These are phyloP conservation scores for Termitomyces sp. DNA, from an alignment of 768 basidiomycete species.

Conservation along the genomic window DNA sequence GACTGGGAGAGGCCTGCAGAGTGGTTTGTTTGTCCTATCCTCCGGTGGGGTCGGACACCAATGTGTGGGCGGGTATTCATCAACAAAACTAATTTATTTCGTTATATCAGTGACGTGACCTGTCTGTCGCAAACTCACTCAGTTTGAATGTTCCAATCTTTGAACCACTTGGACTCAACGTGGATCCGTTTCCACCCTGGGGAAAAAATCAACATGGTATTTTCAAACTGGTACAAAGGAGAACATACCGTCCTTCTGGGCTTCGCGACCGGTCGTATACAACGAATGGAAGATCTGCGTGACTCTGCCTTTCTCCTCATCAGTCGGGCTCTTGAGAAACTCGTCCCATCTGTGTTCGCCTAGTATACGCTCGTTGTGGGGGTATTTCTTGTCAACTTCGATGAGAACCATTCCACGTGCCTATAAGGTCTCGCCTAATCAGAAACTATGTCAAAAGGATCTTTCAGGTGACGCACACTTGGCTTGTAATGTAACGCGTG, in stretches of 20 bases:
- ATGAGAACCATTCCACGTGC: conserved; percentile 43
- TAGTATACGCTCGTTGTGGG: conserved; percentile 29
- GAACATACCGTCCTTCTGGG: conserved; percentile 45
- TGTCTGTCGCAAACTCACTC: conserved; percentile 18
- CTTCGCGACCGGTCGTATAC: conserved; percentile 34
- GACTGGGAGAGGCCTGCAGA: conserved; percentile 39
- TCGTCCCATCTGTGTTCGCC: conserved; percentile 48
- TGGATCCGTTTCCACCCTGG: conserved; percentile 47
- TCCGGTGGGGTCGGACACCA: conserved; percentile 37
- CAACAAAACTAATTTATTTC: conserved; percentile 18
- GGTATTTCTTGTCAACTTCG: conserved; percentile 36
- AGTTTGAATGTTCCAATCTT: conserved; percentile 27
- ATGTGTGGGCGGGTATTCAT: conserved; percentile 34
- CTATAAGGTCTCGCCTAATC: conserved; percentile 16
- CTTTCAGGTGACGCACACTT: conserved; percentile 25
- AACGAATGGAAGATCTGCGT: conserved; percentile 38
- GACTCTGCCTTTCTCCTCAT: conserved; percentile 29
- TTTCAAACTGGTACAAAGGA: background rate
- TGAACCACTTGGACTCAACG: conserved; percentile 37
- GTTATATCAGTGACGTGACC: background rate
- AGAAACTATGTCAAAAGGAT: background rate
- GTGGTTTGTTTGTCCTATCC: conserved; percentile 35
- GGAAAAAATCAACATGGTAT: background rate
- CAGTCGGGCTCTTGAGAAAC: conserved; percentile 33
- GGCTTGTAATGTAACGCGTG: conserved; percentile 44